Percentiles rank a stretch among this genome's conserved stretches.
Evolutionary conservation across 2,329 filamentous ascomycete genomes (phyloP).

Genomic region (Colletotrichum sp.): DNA sequence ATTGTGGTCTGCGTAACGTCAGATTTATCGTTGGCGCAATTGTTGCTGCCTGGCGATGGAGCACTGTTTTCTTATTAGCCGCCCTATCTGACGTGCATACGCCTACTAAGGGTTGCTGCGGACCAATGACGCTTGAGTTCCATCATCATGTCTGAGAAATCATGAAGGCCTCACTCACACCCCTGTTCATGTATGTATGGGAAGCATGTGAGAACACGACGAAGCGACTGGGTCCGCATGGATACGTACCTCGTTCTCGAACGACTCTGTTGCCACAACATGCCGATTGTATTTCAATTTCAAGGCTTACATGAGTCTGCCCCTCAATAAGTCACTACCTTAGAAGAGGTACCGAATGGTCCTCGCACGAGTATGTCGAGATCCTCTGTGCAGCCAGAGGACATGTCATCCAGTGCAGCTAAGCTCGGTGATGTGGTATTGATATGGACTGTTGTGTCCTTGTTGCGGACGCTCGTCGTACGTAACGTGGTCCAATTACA

Average conservation of each 20-base stretch:
- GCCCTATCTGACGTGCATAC: background rate
- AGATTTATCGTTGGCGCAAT: background rate
- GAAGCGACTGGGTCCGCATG: background rate
- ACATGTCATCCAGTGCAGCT: fast-evolving
- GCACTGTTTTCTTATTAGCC: background rate
- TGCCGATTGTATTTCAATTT: fast-evolving
- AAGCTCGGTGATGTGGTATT: background rate
- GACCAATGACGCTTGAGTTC: background rate
- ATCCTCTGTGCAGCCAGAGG: background rate
- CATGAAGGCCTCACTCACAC: background rate
- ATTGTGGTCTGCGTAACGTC: background rate
- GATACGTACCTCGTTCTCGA: fast-evolving
- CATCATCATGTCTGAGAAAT: background rate
- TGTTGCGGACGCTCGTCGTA: background rate
- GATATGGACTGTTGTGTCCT: background rate
- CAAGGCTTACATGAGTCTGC: background rate
- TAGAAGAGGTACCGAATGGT: background rate
- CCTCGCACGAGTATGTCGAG: fast-evolving
- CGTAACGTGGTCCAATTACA: background rate
- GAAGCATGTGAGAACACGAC: background rate
- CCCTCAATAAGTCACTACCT: background rate
- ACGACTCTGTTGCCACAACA: fast-evolving
- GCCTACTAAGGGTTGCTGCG: background rate
- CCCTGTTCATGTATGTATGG: background rate
- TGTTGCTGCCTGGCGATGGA: background rate